Conservation (phyloP, 371 early-diverging fungal genomes). For the Chytridium lagenaria region DNA sequence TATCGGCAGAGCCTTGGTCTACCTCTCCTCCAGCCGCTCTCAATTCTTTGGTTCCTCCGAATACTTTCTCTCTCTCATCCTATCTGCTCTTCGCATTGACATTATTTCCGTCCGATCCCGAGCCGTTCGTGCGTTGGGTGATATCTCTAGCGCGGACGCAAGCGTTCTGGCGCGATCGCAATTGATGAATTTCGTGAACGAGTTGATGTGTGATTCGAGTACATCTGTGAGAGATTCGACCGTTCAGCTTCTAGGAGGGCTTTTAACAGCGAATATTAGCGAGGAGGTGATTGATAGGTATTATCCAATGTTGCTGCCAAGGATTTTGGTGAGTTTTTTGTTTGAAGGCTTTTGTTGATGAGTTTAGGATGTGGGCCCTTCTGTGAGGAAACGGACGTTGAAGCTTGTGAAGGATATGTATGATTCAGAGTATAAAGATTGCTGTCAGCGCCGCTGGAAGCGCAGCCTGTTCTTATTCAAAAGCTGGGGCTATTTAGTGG, state of each 20-base stretch:
- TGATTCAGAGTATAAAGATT: conserved; percentile 35
- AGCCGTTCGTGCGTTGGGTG: conserved; percentile 76
- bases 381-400: conserved; percentile 86
- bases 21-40: background rate
- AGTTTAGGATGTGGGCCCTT: conserved; percentile 79
- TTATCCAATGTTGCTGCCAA: conserved; percentile 73
- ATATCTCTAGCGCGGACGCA: conserved; percentile 66
- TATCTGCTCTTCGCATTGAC: conserved; percentile 67
- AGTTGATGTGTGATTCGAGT: conserved; percentile 77
- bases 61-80: conserved; percentile 60
- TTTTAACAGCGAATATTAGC: conserved; percentile 40
- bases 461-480: conserved; percentile 39
- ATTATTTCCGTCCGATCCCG: conserved; percentile 74
- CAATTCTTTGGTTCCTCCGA: conserved; percentile 39
- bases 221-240: conserved; percentile 91
- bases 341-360: conserved; percentile 5
- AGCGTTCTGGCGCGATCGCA: conserved; percentile 39
- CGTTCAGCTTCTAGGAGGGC: conserved; percentile 84
- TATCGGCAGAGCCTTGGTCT: background rate
- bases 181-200: conserved; percentile 72
- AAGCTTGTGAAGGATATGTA: conserved; percentile 78
- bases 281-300: conserved; percentile 65
- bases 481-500: conserved; percentile 75
- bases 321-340: conserved; percentile 65
- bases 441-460: conserved; percentile 3